Evolutionary conservation across 371 early-diverging fungal genomes (phyloP).

Genomic region (Circinella minor): DNA sequence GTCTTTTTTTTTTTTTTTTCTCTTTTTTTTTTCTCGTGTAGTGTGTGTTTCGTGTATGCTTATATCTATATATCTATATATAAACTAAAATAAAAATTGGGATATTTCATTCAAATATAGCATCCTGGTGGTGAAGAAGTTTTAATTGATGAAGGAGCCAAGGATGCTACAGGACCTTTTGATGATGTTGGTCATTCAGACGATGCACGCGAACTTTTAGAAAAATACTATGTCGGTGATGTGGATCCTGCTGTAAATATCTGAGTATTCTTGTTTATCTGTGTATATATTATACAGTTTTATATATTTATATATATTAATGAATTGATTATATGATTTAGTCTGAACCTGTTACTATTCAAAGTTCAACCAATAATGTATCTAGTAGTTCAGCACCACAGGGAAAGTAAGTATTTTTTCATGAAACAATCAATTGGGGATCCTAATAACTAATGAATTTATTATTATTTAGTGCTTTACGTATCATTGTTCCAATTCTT

Average conservation of each 20-base stretch:
- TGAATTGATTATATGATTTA: slow-evolving; percentile 4
- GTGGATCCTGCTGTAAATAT: slow-evolving; percentile 61
- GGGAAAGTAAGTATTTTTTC: slow-evolving; percentile 46
- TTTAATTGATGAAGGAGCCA: slow-evolving; percentile 77
- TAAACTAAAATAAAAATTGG: too few relatives aligned
- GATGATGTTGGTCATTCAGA: slow-evolving; percentile 96
- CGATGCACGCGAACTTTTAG: slow-evolving; percentile 86
- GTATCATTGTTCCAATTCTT: slow-evolving; percentile 38
- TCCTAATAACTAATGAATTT: background rate
- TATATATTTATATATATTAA: too few relatives aligned
- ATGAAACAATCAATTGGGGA: background rate
- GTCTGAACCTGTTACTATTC: slow-evolving; percentile 41
- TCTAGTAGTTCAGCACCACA: slow-evolving; percentile 29
- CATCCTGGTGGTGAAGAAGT: slow-evolving; percentile 89
- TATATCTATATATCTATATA: too few relatives aligned
- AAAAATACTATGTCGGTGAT: slow-evolving; percentile 75
- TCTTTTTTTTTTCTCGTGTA: too few relatives aligned
- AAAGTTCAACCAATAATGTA: slow-evolving; percentile 14
- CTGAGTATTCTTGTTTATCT: too few relatives aligned
- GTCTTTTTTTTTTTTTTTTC: too few relatives aligned
- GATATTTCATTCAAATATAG: slow-evolving; percentile 33
- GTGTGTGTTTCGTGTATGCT: too few relatives aligned
- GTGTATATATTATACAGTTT: too few relatives aligned
- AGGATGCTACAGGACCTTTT: slow-evolving; percentile 92
- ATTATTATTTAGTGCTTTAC: slow-evolving; percentile 35